These are phyloP conservation scores for Wickerhamiella galacta DNA, from an alignment of 805 yeast species.

Conservation along the genomic window DNA sequence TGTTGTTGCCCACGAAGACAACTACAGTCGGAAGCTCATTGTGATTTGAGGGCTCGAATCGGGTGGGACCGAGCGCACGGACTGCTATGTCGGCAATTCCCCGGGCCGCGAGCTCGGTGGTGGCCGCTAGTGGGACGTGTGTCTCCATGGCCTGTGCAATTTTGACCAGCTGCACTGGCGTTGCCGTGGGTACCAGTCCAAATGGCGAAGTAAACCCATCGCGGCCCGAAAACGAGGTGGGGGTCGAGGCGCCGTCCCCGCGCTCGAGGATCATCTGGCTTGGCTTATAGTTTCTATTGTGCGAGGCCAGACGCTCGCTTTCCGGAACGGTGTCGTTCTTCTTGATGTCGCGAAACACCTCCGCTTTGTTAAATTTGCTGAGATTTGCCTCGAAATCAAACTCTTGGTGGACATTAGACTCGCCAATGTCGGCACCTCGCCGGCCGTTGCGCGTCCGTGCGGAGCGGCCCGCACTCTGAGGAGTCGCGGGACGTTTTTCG, in stretches of 20 bases:
- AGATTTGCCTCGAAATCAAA: slow-evolving; percentile 77
- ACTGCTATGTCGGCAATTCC: slow-evolving; percentile 45
- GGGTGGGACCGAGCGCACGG: slow-evolving; percentile 46
- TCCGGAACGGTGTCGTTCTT: slow-evolving; percentile 45
- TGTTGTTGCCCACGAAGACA: slow-evolving; percentile 45
- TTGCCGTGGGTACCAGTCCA: slow-evolving; percentile 20
- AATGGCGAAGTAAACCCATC: slow-evolving; percentile 2
- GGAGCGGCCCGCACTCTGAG: slow-evolving; percentile 5
- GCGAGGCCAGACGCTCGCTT: slow-evolving; percentile 51
- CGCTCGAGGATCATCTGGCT: slow-evolving; percentile 61
- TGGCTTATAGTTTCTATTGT: slow-evolving; percentile 49
- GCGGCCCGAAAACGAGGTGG: slow-evolving; percentile 8
- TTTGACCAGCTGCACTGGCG: slow-evolving; percentile 66
- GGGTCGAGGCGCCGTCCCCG: slow-evolving; percentile 40
- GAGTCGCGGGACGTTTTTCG: slow-evolving; percentile 6
- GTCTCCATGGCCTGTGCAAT: slow-evolving; percentile 50
- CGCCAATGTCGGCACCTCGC: slow-evolving; percentile 1
- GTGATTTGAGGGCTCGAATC: slow-evolving; percentile 50
- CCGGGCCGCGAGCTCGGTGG: slow-evolving; percentile 53
- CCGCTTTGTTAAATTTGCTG: slow-evolving; percentile 62
- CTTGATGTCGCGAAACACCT: slow-evolving; percentile 64
- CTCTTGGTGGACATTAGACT: slow-evolving; percentile 30
- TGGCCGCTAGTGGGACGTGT: slow-evolving; percentile 28
- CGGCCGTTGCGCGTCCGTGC: slow-evolving; percentile 1
- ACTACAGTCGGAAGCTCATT: slow-evolving; percentile 68